Evolutionary conservation across 163 green algal species (phyloP).

Genomic region (Chlorella variabilis): DNA sequence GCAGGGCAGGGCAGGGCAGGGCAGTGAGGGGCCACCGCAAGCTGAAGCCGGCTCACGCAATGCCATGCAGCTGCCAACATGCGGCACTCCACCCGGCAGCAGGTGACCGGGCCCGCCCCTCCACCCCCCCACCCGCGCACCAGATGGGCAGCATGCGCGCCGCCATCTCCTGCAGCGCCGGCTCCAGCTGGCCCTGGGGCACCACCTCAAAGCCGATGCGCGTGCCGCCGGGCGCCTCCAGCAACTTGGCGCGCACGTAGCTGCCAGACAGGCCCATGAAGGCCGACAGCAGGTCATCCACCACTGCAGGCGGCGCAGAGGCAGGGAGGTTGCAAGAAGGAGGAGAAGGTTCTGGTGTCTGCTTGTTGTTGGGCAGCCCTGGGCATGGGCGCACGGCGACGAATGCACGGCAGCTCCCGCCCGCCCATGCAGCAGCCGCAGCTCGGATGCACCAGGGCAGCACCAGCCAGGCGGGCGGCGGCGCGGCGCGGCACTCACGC

Average conservation of each 20-base stretch:
- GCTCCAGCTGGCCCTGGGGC: constrained; percentile 59
- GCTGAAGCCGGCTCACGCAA: too few species aligned
- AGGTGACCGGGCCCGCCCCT: too few species aligned
- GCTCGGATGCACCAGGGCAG: background rate
- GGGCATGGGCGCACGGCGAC: too few species aligned
- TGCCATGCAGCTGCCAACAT: too few species aligned
- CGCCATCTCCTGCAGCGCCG: constrained; percentile 71
- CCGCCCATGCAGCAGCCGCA: background rate
- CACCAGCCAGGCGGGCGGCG: background rate
- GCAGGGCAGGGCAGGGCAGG: too few species aligned
- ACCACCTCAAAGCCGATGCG: constrained; percentile 39
- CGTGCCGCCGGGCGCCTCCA: background rate
- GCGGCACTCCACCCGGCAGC: too few species aligned
- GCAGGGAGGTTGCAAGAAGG: background rate
- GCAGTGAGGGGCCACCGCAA: too few species aligned
- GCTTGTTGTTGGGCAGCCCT: too few species aligned
- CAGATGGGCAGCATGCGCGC: constrained; percentile 83
- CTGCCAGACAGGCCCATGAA: constrained; percentile 78
- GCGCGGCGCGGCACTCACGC: constrained; percentile 24
- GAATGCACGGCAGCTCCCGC: too few species aligned
- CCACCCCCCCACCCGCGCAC: too few species aligned
- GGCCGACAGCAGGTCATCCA: constrained; percentile 82
- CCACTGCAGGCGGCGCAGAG: constrained; percentile 45
- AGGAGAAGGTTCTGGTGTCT: too few species aligned
- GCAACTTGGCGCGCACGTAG: constrained; percentile 56